Evolutionary conservation across 73 alveolate genomes (phyloP).

Genomic region (Paramecium biaurelia): DNA sequence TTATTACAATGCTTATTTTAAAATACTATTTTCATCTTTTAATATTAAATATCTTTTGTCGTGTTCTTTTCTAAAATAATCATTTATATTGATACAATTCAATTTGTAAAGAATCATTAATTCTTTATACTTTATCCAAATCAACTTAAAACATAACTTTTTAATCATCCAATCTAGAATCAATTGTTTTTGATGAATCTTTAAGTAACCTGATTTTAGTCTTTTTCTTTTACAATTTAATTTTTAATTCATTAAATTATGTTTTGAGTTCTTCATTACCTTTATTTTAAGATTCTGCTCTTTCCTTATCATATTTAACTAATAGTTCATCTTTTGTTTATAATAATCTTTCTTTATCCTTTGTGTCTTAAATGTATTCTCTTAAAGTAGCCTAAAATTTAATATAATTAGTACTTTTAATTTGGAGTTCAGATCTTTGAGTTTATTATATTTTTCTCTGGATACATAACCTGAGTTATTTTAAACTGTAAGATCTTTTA

Average conservation of each 20-base stretch:
- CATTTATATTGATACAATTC: not conserved
- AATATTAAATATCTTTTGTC: not conserved
- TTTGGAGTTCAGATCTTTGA: not conserved
- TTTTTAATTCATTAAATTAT: not conserved
- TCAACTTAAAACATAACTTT: not conserved
- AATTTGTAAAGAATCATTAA: not conserved
- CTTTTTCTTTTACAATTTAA: not conserved
- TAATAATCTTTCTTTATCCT: not conserved
- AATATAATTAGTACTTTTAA: not conserved
- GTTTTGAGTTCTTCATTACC: not conserved
- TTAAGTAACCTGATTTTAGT: not conserved
- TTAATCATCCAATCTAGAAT: not conserved
- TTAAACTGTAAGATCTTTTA: not conserved
- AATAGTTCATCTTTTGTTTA: not conserved
- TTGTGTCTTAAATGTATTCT: not conserved
- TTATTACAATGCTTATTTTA: not conserved
- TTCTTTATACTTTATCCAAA: not conserved
- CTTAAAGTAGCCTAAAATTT: not conserved
- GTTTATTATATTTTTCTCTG: not conserved
- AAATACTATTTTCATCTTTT: conserved; percentile 1
- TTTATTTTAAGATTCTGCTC: not conserved
- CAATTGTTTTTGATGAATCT: not conserved
- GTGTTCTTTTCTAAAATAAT: not conserved
- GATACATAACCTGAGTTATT: not conserved
- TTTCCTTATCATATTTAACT: not conserved